Evolutionary conservation across 225 moss, liverwort and hornwort genomes (phyloP).

Genomic region (Physcomitrellopsis africana): DNA sequence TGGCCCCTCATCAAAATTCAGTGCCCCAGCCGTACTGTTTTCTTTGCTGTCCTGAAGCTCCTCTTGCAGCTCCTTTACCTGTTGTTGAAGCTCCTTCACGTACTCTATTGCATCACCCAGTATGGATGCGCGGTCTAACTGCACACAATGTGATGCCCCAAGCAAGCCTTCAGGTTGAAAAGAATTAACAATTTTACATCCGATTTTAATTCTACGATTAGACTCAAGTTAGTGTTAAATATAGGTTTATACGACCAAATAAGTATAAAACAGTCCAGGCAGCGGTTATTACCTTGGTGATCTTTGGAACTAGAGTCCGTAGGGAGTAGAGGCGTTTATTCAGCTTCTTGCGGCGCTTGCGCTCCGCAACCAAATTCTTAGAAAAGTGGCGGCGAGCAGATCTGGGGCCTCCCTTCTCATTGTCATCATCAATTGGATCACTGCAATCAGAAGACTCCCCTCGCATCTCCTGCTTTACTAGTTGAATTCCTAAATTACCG

Average conservation of each 20-base stretch:
- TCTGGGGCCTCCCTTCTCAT: constrained; percentile 60
- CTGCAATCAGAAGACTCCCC: constrained; percentile 84
- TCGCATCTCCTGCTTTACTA: constrained; percentile 75
- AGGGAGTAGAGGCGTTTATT: constrained; percentile 81
- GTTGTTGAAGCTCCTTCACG: constrained; percentile 78
- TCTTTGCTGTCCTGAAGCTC: constrained; percentile 43
- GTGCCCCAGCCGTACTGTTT: constrained; percentile 34
- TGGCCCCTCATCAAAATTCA: constrained; percentile 12
- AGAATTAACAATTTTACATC: background rate
- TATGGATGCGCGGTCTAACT: constrained; percentile 91
- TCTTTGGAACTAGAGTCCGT: constrained; percentile 75
- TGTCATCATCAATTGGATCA: constrained; percentile 79
- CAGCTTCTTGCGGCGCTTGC: constrained; percentile 80
- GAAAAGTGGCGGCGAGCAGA: constrained; percentile 75
- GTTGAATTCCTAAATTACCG: constrained; percentile 6
- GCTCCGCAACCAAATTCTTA: constrained; percentile 83
- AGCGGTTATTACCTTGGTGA: no score
- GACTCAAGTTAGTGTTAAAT: no score
- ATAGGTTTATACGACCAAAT: no score
- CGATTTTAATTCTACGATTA: no score
- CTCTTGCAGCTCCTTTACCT: constrained; percentile 76
- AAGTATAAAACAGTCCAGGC: no score
- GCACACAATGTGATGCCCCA: background rate
- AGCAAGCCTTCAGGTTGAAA: background rate
- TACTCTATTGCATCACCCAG: constrained; percentile 91